Percentiles rank a stretch among this genome's conserved stretches.
Evolutionary conservation across 192 early-diverging fungal species (phyloP).

Genomic region (Pilaira anomala): DNA sequence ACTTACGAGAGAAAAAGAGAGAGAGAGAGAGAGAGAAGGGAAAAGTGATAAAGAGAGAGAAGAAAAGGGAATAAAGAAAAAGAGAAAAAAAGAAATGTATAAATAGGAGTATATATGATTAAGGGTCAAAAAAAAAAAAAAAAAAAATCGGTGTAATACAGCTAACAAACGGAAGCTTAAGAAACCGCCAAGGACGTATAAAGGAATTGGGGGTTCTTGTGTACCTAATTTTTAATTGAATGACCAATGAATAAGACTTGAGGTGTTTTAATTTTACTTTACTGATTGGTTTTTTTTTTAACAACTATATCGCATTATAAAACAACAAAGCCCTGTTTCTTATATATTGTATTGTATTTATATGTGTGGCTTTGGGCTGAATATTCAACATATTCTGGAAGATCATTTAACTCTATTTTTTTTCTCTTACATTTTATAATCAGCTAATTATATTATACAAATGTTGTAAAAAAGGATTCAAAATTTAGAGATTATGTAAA

Average conservation of each 20-base stretch:
- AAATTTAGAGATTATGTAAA: too few relatives aligned
- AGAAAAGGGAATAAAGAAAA: not conserved
- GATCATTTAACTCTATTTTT: too few relatives aligned
- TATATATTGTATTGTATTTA: too few relatives aligned
- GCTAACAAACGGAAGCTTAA: not conserved
- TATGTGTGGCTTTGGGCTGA: too few relatives aligned
- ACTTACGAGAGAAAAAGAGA: not conserved
- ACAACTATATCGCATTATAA: not conserved
- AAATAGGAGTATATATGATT: not conserved
- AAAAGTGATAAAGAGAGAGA: constrained; percentile 2
- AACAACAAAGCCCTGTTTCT: not conserved
- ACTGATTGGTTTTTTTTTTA: not conserved
- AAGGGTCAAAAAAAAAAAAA: not conserved
- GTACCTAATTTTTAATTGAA: not conserved
- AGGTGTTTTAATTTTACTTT: not conserved
- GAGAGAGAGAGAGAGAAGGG: not conserved
- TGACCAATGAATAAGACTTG: not conserved
- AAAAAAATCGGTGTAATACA: not conserved
- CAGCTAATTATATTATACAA: too few relatives aligned
- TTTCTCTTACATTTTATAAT: too few relatives aligned
- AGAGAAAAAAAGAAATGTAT: not conserved
- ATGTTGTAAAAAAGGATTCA: too few relatives aligned
- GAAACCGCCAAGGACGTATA: not conserved
- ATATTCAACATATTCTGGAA: too few relatives aligned
- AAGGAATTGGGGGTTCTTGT: not conserved